Percentiles rank a stretch among this genome's conserved stretches.
Evolutionary conservation across 495 filamentous ascomycete genomes (phyloP).

Genomic region (Neurospora sp.): DNA sequence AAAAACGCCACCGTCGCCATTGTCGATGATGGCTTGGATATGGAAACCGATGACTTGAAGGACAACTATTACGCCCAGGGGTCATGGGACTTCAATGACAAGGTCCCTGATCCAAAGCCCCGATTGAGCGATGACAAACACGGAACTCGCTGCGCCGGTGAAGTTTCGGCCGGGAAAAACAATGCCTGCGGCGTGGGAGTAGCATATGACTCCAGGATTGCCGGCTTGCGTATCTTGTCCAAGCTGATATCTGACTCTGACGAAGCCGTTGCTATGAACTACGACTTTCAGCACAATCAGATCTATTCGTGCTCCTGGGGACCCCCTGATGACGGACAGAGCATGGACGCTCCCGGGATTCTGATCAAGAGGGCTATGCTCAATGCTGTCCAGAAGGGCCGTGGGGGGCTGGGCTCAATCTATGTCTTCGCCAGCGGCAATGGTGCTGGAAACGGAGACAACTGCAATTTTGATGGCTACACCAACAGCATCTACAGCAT

Average conservation of each 20-base stretch:
- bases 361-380: conserved; percentile 85
- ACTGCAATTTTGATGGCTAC: conserved; percentile 99
- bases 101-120: conserved; percentile 66
- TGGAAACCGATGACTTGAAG: conserved; percentile 91
- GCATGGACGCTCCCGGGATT: conserved; percentile 89
- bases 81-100: conserved; percentile 93
- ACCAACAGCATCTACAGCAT: conserved; percentile 99
- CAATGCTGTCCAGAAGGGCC: conserved; percentile 82
- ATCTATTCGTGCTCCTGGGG: conserved; percentile 99
- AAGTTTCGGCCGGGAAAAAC: conserved; percentile 84
- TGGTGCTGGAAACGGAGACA: conserved; percentile 76
- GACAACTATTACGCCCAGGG: conserved; percentile 85
- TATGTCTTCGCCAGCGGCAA: conserved; percentile 98
- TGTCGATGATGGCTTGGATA: conserved; percentile 92
- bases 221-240: conserved; percentile 83
- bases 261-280: conserved; percentile 87
- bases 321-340: conserved; percentile 80
- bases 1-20: conserved; percentile 82
- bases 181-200: conserved; percentile 93
- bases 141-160: conserved; percentile 89
- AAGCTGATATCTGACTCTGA: conserved; percentile 85
- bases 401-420: conserved; percentile 74
- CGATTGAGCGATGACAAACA: conserved; percentile 72
- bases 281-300: conserved; percentile 79
- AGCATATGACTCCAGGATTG: conserved; percentile 82